Evolutionary conservation across 345 rosid species (phyloP).

Genomic region (Rhizophora mangle): DNA sequence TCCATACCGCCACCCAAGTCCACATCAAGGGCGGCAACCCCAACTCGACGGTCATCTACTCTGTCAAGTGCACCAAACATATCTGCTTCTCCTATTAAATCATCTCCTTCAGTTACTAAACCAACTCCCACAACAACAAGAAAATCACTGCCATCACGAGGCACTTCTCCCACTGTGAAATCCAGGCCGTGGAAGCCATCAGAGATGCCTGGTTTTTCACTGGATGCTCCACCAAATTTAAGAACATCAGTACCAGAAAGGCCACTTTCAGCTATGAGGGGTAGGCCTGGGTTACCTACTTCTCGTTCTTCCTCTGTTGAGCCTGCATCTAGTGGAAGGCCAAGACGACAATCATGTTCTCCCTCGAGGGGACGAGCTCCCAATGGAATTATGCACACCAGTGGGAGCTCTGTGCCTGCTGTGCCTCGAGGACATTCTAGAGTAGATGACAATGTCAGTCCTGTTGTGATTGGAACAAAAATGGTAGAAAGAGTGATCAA

Average conservation of each 20-base stretch:
- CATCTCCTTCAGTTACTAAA: constrained; percentile 44
- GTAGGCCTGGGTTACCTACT: constrained; percentile 1
- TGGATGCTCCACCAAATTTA: constrained; percentile 34
- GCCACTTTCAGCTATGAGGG: constrained; percentile 31
- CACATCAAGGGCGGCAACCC: constrained; percentile 75
- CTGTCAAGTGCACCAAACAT: constrained; percentile 46
- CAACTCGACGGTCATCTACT: constrained; percentile 74
- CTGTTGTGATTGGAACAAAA: constrained; percentile 29
- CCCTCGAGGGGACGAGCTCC: constrained; percentile 23
- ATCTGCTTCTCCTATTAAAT: constrained; percentile 49
- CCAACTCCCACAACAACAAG: constrained; percentile 41
- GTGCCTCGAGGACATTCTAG: constrained; percentile 11
- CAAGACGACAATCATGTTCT: constrained; percentile 31
- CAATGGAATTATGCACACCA: constrained; percentile 5
- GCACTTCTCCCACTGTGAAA: constrained; percentile 25
- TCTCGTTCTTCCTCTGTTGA: constrained; percentile 44
- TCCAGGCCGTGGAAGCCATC: constrained; percentile 29
- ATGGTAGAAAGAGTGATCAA: constrained; percentile 35
- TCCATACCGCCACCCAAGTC: constrained; percentile 65
- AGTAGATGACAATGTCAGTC: constrained; percentile 24
- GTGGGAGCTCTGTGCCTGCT: constrained; percentile 9
- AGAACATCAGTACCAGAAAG: constrained; percentile 29
- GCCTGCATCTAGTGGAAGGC: constrained; percentile 30
- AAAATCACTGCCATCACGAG: constrained; percentile 26
- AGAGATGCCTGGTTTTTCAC: constrained; percentile 32